A percentile compares a stretch with the other conserved stretches of the same genome.
phyloP scores from a whole-genome alignment of 208 protist species.

The Crithidia fasciculata region DNA sequence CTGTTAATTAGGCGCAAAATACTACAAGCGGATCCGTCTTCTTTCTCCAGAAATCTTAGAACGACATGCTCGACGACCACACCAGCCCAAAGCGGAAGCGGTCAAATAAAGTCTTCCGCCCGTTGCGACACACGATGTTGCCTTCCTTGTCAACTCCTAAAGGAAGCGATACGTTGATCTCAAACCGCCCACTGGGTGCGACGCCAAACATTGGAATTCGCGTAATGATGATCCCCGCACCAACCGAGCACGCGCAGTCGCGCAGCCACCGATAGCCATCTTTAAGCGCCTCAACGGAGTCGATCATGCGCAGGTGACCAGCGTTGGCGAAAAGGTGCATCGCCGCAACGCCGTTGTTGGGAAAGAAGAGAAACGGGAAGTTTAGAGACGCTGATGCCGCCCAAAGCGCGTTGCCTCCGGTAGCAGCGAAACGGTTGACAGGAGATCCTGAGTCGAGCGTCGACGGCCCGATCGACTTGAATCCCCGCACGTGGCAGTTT shows the following conservation, averaged over 20 bases:
- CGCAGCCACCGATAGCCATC: slow-evolving; percentile 64
- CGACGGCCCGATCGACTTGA: slow-evolving; percentile 79
- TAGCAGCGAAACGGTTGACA: slow-evolving; percentile 60
- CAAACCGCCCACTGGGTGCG: slow-evolving; percentile 77
- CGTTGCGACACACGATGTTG: slow-evolving; percentile 60
- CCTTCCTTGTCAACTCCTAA: slow-evolving; percentile 65
- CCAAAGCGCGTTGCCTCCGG: slow-evolving; percentile 87
- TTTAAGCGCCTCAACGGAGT: slow-evolving; percentile 43
- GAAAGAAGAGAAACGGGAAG: slow-evolving; percentile 83
- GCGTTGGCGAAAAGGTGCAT: slow-evolving; percentile 89
- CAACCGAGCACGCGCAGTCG: slow-evolving; percentile 73
- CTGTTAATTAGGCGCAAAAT: too few relatives aligned
- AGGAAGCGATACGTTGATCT: slow-evolving; percentile 80
- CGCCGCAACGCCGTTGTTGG: slow-evolving; percentile 78
- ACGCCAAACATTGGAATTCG: slow-evolving; percentile 84
- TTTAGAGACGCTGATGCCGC: slow-evolving; percentile 80
- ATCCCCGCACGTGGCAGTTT: slow-evolving; percentile 76
- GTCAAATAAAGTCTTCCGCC: slow-evolving; percentile 63
- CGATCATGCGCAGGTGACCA: slow-evolving; percentile 72
- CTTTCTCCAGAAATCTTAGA: slow-evolving; percentile 35
- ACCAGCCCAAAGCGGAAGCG: slow-evolving; percentile 78
- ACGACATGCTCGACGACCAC: slow-evolving; percentile 79
- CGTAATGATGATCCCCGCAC: slow-evolving; percentile 80
- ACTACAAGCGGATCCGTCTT: too few relatives aligned
- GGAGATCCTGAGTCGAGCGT: slow-evolving; percentile 50